phyloP scores from a whole-genome alignment of 179 eudicot genomes.

The Amaranthus tricolor region DNA sequence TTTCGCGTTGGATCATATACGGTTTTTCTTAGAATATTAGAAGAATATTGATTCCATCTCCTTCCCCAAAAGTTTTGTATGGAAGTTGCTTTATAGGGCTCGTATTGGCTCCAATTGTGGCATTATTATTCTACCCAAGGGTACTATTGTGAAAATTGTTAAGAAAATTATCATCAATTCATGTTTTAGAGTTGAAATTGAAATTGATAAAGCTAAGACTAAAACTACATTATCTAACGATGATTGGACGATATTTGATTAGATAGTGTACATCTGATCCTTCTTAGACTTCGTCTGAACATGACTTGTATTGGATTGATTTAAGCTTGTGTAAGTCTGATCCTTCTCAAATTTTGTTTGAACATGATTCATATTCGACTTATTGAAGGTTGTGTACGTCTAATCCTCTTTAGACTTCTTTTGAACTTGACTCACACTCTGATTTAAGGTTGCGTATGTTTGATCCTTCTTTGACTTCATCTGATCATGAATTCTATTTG shows the following conservation, averaged over 20 bases:
- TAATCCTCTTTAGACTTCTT: too few species aligned
- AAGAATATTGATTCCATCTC: constrained; percentile 20
- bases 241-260: not conserved
- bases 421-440: too few species aligned
- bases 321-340: too few species aligned
- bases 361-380: too few species aligned
- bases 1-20: constrained; percentile 2
- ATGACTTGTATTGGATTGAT: not conserved
- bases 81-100: constrained; percentile 9
- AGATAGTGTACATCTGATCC: not conserved
- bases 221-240: not conserved
- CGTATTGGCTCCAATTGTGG: constrained; percentile 8
- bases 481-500: too few species aligned
- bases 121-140: not conserved
- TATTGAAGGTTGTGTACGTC: too few species aligned
- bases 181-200: not conserved
- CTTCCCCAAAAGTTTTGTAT: constrained; percentile 18
- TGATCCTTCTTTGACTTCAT: too few species aligned
- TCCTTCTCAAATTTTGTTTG: too few species aligned
- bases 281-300: not conserved
- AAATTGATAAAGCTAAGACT: not conserved
- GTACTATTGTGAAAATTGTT: not conserved
- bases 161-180: not conserved
- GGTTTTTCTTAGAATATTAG: constrained; percentile 15
- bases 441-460: too few species aligned